Base-by-base conservation (phyloP, 2,329 filamentous ascomycete genomes). In the Amylocarpus encephaloides region DNA sequence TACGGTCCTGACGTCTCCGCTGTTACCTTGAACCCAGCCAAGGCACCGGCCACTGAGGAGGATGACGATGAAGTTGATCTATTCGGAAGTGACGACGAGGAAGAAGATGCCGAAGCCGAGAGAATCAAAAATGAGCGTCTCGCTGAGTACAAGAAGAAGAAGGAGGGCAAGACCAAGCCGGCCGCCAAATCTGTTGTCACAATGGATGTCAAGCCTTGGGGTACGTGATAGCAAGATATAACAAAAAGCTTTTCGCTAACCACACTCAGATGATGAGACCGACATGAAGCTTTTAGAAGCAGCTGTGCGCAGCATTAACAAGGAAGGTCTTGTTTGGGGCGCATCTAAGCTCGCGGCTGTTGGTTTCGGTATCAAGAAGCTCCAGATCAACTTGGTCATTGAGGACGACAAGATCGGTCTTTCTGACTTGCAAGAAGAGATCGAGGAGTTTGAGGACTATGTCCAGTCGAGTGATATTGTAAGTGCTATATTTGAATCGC, bases 331-430 rank as follows among this genome's bases (percentile, higher is more conserved):
- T 57, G 84, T 94, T 59, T 98, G 93, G 93, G 92, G 92, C 83
- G 83, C 78, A 59, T 91, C 87, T 71, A 88, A 93, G 79, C 78
- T 95, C 60, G 85, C 95, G 46, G 72, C 91, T 61, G 85, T 98
- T 65, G 92, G 91, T 67, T 98, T 88, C 80, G 93, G 93, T 79
- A 94, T 98, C 79, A 93, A 88, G 81, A 97, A 97, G 83, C 84
- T 98, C 59, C 92, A 97, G 82, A 95, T 98, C 79, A 97, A 88
- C 85, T 74, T 97, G 63, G 90, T 97, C 64, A 77, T 97, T 60
- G 93, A 97, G 79, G 93, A 98, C 70, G 92, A 97, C 62, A 96
- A 96, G 82, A 72, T 98, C 68, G 91, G 88, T 61, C 71, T 88
- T 59, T 81, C 85, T 63, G 92, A 96, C 57, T 84, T 98, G 62